Conservation (phyloP, 2,329 filamentous ascomycete species). For the Exophiala alcalophila region DNA sequence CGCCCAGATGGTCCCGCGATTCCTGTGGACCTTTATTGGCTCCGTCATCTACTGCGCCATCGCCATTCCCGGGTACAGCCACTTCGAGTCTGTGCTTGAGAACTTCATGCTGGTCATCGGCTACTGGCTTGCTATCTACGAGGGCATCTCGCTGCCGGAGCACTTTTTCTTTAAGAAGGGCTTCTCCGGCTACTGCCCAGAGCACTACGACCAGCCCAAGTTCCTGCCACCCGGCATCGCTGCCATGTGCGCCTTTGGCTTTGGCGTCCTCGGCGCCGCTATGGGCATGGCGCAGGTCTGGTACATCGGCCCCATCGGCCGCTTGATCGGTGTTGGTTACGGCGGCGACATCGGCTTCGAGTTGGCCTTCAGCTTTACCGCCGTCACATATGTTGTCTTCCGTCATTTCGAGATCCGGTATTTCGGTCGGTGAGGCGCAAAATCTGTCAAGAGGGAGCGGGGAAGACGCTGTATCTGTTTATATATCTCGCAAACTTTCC, state of each 20-base stretch:
- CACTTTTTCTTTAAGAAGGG: constrained; percentile 67
- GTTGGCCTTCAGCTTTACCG: constrained; percentile 47
- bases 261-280: constrained; percentile 64
- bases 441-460: neutral
- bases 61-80: constrained; percentile 64
- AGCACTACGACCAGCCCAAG: constrained; percentile 56
- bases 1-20: constrained; percentile 46
- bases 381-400: constrained; percentile 37
- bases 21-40: constrained; percentile 43
- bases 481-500: neutral
- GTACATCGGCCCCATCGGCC: constrained; percentile 66
- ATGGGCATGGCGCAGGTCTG: constrained; percentile 69
- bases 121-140: constrained; percentile 65
- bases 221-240: constrained; percentile 64
- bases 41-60: constrained; percentile 65
- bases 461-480: neutral
- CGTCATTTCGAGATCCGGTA: constrained; percentile 35
- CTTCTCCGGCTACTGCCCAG: constrained; percentile 57
- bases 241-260: constrained; percentile 60
- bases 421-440: constrained; percentile 10
- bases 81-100: constrained; percentile 63
- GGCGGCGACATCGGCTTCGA: constrained; percentile 64
- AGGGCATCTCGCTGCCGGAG: constrained; percentile 62
- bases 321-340: constrained; percentile 51
- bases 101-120: constrained; percentile 67